Evolutionary conservation across 768 basidiomycete species (phyloP), one percentile per base, ranked within the genome.

Genomic region (Pulveroboletus sp.): DNA sequence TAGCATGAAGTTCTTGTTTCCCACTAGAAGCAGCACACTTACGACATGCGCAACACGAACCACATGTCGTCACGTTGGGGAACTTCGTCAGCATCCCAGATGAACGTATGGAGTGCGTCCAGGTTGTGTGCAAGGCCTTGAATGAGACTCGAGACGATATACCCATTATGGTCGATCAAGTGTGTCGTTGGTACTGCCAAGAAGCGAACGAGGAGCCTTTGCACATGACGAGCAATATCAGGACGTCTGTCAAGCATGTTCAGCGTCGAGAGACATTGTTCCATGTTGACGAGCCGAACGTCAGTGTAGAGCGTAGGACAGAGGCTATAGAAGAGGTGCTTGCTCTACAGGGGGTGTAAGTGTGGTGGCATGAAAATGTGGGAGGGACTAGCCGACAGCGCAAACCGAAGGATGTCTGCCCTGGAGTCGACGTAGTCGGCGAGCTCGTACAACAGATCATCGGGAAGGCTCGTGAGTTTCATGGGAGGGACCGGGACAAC

Each of bases 31-130:
- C n/a, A n/a, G n/a, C n/a, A n/a, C n/a, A n/a, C 77, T 61, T 56
- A 89, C 87, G 79, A 81, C 45, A 79, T 67, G 31, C 85, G 78
- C 57, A 90, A 70, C 37, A 82, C 79, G 52, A 85, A 77, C 87
- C 87, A 90, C 83, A 90, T 85, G 53, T 84, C 81, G 51, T 89
- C 87, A 29, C 75, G 77, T 14, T 82, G 78, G 29, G 81, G 71
- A 8, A 71, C 66, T 61, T 86, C 83, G 12, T 85, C 84, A 4
- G 78, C 83, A 52, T 83, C 83, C 87, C 87, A 90, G 30, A 78
- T 68, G 58, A 89, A 89, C 12, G 72, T 79, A 24, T 73, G 68
- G 34, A 90, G 74, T 17, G 83, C 83, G 40, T 89, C 87, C 36
- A 89, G 66, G 34, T 76, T 71, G 6, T 68, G 67, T 8, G 81